phyloP scores from a whole-genome alignment of 371 early-diverging fungal species.

The Fennellomyces sp. region DNA sequence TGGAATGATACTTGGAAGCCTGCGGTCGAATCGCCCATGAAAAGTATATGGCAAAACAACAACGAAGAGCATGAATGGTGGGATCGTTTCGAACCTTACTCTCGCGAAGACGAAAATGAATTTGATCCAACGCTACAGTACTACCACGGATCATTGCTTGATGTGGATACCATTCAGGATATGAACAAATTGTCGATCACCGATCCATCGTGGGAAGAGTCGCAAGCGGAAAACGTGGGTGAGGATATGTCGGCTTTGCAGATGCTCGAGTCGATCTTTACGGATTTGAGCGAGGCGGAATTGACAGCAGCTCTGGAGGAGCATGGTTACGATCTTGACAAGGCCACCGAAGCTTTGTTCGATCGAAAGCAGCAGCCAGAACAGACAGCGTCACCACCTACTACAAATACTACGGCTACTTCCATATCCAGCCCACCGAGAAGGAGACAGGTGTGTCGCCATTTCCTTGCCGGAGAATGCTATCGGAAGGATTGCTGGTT shows the following conservation, averaged over 20 bases:
- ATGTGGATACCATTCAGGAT: slow-evolving; percentile 37
- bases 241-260: slow-evolving; percentile 62
- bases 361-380: slow-evolving; percentile 1
- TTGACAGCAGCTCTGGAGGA: slow-evolving; percentile 44
- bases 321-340: slow-evolving; percentile 56
- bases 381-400: slow-evolving; percentile 2
- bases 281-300: slow-evolving; percentile 48
- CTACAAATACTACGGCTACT: slow-evolving; percentile 1
- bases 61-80: slow-evolving; percentile 6
- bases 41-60: slow-evolving; percentile 10
- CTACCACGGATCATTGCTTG: slow-evolving; percentile 41
- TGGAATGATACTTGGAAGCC: background rate
- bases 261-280: slow-evolving; percentile 57
- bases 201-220: slow-evolving; percentile 39
- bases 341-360: slow-evolving; percentile 37
- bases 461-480: slow-evolving; percentile 77
- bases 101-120: slow-evolving; percentile 35
- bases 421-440: slow-evolving; percentile 15
- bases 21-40: background rate
- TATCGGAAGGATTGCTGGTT: slow-evolving; percentile 83
- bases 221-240: slow-evolving; percentile 37
- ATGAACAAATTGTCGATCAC: slow-evolving; percentile 33
- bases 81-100: slow-evolving; percentile 31
- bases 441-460: slow-evolving; percentile 70
- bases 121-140: slow-evolving; percentile 54